phyloP scores from a whole-genome alignment of 2,329 filamentous ascomycete genomes.

The Colletotrichum orbiculare region DNA sequence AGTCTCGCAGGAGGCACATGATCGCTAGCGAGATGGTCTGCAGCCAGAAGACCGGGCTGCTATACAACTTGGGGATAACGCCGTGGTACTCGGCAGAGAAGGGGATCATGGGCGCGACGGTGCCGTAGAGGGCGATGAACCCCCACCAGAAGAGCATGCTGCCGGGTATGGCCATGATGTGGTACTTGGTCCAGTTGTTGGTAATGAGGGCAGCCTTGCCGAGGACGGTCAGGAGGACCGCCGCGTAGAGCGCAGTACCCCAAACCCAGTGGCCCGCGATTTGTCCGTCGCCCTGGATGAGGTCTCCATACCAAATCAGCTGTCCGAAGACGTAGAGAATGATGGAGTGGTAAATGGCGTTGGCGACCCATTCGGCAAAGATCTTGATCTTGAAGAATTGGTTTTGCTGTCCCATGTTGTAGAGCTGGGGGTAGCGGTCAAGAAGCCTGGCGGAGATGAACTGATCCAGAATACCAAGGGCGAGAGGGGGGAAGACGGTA shows the following conservation, averaged over 20 bases:
- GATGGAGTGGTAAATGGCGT: constrained; percentile 95
- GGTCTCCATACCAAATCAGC: constrained; percentile 84
- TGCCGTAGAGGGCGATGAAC: constrained; percentile 89
- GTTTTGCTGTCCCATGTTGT: constrained; percentile 91
- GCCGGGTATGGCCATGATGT: constrained; percentile 93
- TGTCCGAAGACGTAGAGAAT: constrained; percentile 89
- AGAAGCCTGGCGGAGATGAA: constrained; percentile 94
- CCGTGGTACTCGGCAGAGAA: constrained; percentile 89
- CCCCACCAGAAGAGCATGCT: constrained; percentile 92
- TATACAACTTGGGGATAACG: constrained; percentile 82
- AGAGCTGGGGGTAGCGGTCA: constrained; percentile 96
- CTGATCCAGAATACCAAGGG: constrained; percentile 96
- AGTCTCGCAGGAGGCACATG: constrained; percentile 87
- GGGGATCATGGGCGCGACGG: constrained; percentile 82
- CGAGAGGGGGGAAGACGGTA: constrained; percentile 91
- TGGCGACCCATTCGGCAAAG: constrained; percentile 92
- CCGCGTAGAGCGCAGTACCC: constrained; percentile 94
- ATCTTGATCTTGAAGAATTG: constrained; percentile 93
- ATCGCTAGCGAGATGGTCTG: constrained; percentile 85
- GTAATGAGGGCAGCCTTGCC: constrained; percentile 95
- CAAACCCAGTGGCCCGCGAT: constrained; percentile 96
- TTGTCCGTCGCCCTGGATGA: constrained; percentile 81
- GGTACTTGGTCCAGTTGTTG: constrained; percentile 99
- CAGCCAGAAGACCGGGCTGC: constrained; percentile 88
- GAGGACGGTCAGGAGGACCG: constrained; percentile 91